These are phyloP conservation scores for Cystobasidiaceae sp. DNA, from an alignment of 1,284 basidiomycete genomes.

Conservation along the genomic window DNA sequence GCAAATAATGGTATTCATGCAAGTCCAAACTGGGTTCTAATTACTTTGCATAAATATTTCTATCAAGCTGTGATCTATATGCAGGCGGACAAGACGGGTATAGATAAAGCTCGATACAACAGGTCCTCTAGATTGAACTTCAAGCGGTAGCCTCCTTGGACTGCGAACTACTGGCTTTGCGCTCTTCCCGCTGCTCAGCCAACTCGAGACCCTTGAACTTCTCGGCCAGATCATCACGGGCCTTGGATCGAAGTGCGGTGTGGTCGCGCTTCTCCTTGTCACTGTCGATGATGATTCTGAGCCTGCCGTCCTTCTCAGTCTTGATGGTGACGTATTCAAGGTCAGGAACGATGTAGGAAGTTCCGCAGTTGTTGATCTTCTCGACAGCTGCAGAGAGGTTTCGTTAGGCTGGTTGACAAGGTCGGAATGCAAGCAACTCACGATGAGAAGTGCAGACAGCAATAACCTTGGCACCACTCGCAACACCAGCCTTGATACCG, in stretches of 20 bases:
- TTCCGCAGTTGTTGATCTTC: constrained; percentile 62
- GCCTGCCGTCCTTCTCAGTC: constrained; percentile 35
- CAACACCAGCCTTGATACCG: constrained; percentile 61
- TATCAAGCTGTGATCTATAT: too few species aligned
- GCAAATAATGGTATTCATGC: too few species aligned
- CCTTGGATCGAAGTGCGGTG: constrained; percentile 5
- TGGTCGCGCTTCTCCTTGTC: constrained; percentile 13
- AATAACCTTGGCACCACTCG: constrained; percentile 66
- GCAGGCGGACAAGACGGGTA: too few species aligned
- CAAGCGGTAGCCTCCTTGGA: background rate
- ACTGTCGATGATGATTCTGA: constrained; percentile 35
- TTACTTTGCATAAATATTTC: too few species aligned
- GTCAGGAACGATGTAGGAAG: constrained; percentile 54
- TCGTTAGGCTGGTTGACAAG: background rate
- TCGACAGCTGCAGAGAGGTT: constrained; percentile 38
- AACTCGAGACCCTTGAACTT: constrained; percentile 11
- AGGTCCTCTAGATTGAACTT: too few species aligned
- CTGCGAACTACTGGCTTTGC: background rate
- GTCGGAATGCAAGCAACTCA: constrained; percentile 5
- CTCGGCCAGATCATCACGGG: constrained; percentile 19
- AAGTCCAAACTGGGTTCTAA: too few species aligned
- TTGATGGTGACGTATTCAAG: constrained; percentile 41
- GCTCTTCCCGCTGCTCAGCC: background rate
- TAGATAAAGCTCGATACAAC: too few species aligned
- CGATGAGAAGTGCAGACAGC: constrained; percentile 61